These are phyloP conservation scores for Trichoderma cornu-damae DNA, from an alignment of 2,329 filamentous ascomycete species.

Conservation along the genomic window DNA sequence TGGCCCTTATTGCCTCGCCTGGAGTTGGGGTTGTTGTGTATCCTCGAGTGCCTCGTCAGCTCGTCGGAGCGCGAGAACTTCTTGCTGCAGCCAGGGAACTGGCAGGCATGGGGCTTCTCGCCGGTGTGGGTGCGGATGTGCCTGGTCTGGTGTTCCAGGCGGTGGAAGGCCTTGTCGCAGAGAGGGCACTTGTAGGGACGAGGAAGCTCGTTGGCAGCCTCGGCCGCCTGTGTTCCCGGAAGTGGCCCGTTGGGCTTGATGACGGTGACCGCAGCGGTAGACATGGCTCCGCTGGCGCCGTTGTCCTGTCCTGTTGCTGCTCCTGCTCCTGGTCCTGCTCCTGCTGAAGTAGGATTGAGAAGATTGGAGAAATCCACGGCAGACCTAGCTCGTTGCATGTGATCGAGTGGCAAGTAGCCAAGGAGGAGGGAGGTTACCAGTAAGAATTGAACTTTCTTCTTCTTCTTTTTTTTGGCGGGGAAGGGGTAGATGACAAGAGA, in stretches of 20 bases:
- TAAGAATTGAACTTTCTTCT: no score
- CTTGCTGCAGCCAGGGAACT: slow-evolving; percentile 93
- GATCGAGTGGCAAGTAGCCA: slow-evolving; percentile 42
- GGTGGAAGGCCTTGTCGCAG: slow-evolving; percentile 98
- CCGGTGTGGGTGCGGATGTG: slow-evolving; percentile 97
- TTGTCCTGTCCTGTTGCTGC: slow-evolving; percentile 26
- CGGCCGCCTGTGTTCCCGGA: slow-evolving; percentile 55
- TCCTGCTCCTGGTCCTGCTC: slow-evolving; percentile 27
- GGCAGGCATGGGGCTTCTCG: slow-evolving; percentile 95
- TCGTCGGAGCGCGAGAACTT: slow-evolving; percentile 96
- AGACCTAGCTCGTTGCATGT: slow-evolving; percentile 71
- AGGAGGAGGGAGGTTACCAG: no score
- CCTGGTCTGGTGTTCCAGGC: slow-evolving; percentile 83
- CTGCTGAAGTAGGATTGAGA: slow-evolving; percentile 52
- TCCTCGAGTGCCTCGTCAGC: slow-evolving; percentile 91
- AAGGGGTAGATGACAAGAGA: background rate
- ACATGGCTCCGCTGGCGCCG: slow-evolving; percentile 42
- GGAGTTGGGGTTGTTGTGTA: slow-evolving; percentile 99
- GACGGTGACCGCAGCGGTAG: slow-evolving; percentile 46
- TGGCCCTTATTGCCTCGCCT: slow-evolving; percentile 80
- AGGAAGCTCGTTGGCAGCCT: slow-evolving; percentile 66
- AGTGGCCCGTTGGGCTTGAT: slow-evolving; percentile 59
- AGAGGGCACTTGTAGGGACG: slow-evolving; percentile 97
- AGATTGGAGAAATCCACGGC: slow-evolving; percentile 72
- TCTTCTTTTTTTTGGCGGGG: no score